Evolutionary conservation across 345 rosid genomes (phyloP).

Genomic region (Eucalyptus sp.): DNA sequence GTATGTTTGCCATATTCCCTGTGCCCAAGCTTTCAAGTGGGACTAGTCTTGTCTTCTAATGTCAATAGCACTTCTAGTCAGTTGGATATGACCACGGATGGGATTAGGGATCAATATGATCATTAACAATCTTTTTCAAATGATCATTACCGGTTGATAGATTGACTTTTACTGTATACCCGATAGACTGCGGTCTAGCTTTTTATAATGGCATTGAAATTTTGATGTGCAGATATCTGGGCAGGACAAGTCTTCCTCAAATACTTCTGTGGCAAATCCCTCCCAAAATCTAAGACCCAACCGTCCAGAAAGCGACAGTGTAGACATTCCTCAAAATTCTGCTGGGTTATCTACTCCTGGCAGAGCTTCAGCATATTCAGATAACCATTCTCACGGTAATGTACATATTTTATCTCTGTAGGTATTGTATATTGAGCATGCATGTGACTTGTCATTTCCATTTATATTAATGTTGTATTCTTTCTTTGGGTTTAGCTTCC

Average conservation of each 20-base stretch:
- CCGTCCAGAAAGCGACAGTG: constrained; percentile 1
- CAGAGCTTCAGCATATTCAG: constrained; percentile 17
- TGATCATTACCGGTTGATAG: not conserved
- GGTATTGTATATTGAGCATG: not conserved
- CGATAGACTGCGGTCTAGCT: not conserved
- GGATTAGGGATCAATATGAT: not conserved
- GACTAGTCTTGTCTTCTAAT: not conserved
- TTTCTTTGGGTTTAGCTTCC: constrained; percentile 22
- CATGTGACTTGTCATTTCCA: not conserved
- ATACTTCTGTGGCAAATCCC: constrained; percentile 2
- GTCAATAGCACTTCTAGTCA: not conserved
- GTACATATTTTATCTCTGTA: not conserved
- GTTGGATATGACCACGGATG: not conserved
- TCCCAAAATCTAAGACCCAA: constrained; percentile 26
- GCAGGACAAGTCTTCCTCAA: constrained; percentile 50
- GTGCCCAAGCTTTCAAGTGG: not conserved
- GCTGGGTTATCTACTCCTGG: constrained; percentile 16
- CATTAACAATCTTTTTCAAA: not conserved
- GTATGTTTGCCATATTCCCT: not conserved
- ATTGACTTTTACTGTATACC: not conserved
- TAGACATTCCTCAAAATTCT: constrained; percentile 20
- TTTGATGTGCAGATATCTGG: constrained; percentile 58
- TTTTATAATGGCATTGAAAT: not conserved
- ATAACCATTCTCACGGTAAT: constrained; percentile 20
- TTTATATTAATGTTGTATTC: not conserved